Percentiles rank a stretch among this genome's conserved stretches.
Evolutionary conservation across 805 yeast genomes (phyloP).

Genomic region (Schwanniomyces yamadae): DNA sequence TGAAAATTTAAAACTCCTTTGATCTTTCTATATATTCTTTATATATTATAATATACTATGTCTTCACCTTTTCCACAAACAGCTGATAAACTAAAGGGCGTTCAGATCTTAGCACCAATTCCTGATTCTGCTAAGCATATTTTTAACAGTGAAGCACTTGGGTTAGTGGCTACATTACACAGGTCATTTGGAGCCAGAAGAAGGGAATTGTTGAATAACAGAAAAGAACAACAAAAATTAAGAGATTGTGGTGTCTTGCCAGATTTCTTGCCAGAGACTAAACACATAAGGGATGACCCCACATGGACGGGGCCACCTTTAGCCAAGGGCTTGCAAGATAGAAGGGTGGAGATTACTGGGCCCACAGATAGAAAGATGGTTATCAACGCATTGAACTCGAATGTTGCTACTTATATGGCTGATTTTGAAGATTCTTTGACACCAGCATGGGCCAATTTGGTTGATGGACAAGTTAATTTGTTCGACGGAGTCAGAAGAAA

Average conservation of each 20-base stretch:
- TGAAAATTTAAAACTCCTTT: no score
- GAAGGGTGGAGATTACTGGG: slow-evolving; percentile 82
- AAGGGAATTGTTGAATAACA: slow-evolving; percentile 55
- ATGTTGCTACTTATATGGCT: slow-evolving; percentile 81
- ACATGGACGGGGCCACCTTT: slow-evolving; percentile 75
- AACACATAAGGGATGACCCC: slow-evolving; percentile 64
- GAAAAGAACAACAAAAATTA: slow-evolving; percentile 57
- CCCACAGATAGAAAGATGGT: slow-evolving; percentile 85
- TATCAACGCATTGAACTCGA: slow-evolving; percentile 75
- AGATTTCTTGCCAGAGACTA: slow-evolving; percentile 68
- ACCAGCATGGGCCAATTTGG: slow-evolving; percentile 79
- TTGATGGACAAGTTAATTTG: slow-evolving; percentile 78
- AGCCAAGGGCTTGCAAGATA: slow-evolving; percentile 69
- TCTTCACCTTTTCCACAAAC: slow-evolving; percentile 47
- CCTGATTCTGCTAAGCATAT: slow-evolving; percentile 51
- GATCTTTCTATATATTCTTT: no score
- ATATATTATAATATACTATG: slow-evolving; percentile 17
- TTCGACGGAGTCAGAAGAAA: slow-evolving; percentile 74
- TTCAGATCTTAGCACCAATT: slow-evolving; percentile 53
- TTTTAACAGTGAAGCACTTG: slow-evolving; percentile 60
- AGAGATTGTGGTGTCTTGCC: slow-evolving; percentile 64
- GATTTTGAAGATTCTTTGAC: slow-evolving; percentile 84
- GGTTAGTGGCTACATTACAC: slow-evolving; percentile 70
- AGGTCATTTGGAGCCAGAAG: slow-evolving; percentile 67
- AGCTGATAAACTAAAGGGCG: slow-evolving; percentile 47